Conservation (phyloP, 371 early-diverging fungal species). For the Nosema muscidifuracis region DNA sequence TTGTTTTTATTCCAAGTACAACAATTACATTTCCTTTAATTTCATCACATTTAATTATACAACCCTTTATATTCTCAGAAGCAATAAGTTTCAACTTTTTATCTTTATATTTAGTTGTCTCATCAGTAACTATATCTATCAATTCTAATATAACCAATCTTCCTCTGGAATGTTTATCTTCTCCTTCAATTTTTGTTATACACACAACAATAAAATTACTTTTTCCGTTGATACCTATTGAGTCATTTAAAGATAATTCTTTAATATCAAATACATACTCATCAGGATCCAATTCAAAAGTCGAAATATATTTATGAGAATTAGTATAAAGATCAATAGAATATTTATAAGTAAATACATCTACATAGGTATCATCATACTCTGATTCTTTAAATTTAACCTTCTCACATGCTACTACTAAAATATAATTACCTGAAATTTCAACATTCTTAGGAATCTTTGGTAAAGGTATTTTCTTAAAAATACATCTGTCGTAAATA, state of each 20-base stretch:
- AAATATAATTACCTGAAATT: constrained; percentile 18
- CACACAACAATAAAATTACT: constrained; percentile 51
- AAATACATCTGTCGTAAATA: constrained; percentile 9
- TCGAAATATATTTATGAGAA: constrained; percentile 22
- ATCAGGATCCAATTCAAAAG: constrained; percentile 36
- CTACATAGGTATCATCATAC: constrained; percentile 10
- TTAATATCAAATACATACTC: constrained; percentile 50
- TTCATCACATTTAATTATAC: constrained; percentile 45
- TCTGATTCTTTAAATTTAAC: background rate
- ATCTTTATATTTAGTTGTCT: constrained; percentile 35
- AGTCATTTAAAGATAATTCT: constrained; percentile 43
- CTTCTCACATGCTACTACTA: constrained; percentile 10
- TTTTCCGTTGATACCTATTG: constrained; percentile 37
- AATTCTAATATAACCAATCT: constrained; percentile 59
- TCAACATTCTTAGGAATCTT: constrained; percentile 19
- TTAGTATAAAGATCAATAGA: constrained; percentile 20
- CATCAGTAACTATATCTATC: constrained; percentile 52
- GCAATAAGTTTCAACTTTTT: constrained; percentile 56
- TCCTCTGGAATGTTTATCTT: constrained; percentile 56
- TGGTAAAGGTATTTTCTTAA: background rate
- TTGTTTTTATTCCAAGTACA: constrained; percentile 57
- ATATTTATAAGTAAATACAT: constrained; percentile 15
- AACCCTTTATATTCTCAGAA: constrained; percentile 56
- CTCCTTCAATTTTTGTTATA: constrained; percentile 57
- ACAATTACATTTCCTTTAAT: constrained; percentile 56